Conservation (phyloP, 148 eudicot species). For the Vaccinium corymbosum region DNA sequence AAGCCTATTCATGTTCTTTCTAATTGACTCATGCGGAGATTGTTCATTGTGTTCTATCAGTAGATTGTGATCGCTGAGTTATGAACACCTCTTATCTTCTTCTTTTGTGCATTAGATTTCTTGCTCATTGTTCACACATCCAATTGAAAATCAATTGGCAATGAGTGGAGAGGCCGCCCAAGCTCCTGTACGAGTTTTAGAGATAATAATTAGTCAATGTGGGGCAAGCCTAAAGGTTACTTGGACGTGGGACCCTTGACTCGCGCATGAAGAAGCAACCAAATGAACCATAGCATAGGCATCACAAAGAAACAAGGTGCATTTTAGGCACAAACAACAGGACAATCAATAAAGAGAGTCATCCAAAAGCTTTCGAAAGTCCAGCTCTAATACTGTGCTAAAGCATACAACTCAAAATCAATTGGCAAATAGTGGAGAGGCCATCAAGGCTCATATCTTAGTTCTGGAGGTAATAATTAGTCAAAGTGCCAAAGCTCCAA, state of each 20-base stretch:
- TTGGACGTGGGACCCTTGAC: not conserved
- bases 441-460: not conserved
- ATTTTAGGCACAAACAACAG: not conserved
- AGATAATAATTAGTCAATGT: not conserved
- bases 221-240: not conserved
- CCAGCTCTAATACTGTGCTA: not conserved
- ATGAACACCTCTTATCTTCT: constrained; percentile 3
- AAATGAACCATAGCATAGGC: not conserved
- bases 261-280: not conserved
- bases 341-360: not conserved
- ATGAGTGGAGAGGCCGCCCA: not conserved
- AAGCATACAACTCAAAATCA: not conserved
- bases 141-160: not conserved
- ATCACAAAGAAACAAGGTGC: not conserved
- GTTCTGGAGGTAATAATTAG: not conserved
- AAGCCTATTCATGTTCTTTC: not conserved
- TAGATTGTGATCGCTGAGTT: not conserved
- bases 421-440: not conserved
- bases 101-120: not conserved
- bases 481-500: not conserved
- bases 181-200: not conserved
- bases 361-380: not conserved
- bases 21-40: not conserved
- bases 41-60: not conserved
- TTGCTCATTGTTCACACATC: not conserved